Percentiles rank a stretch among this genome's conserved stretches.
Evolutionary conservation across 2,329 filamentous ascomycete genomes (phyloP).

Genomic region (Ophiostoma ips): DNA sequence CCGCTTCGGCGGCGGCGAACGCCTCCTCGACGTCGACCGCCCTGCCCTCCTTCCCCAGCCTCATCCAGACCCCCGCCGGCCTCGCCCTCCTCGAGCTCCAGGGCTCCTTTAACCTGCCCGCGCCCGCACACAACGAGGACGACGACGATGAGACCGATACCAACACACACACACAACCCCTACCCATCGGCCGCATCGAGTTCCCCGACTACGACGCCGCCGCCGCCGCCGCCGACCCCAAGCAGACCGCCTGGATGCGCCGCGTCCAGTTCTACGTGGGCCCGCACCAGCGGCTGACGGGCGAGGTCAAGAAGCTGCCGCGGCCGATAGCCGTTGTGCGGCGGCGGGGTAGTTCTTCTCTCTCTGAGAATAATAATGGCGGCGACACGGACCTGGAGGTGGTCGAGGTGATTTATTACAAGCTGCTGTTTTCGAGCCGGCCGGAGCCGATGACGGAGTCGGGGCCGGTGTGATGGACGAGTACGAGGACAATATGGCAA

Average conservation of each 20-base stretch:
- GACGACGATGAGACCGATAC: not conserved
- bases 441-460: slow-evolving; percentile 63
- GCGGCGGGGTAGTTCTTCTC: slow-evolving; percentile 25
- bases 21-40: no score
- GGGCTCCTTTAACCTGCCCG: slow-evolving; percentile 59
- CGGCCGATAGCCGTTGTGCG: slow-evolving; percentile 69
- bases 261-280: slow-evolving; percentile 79
- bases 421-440: slow-evolving; percentile 68
- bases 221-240: slow-evolving; percentile 22
- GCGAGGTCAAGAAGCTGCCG: slow-evolving; percentile 76
- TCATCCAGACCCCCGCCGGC: slow-evolving; percentile 79
- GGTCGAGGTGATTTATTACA: slow-evolving; percentile 75
- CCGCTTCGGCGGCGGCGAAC: slow-evolving; percentile 13
- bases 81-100: slow-evolving; percentile 86
- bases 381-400: slow-evolving; percentile 54
- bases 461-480: not conserved
- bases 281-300: slow-evolving; percentile 73
- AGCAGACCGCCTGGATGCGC: slow-evolving; percentile 69
- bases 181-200: slow-evolving; percentile 29
- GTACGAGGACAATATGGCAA: no score
- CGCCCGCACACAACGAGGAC: slow-evolving; percentile 10
- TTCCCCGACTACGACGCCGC: slow-evolving; percentile 44
- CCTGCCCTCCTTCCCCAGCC: slow-evolving; percentile 32
- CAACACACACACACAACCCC: slow-evolving; percentile 13
- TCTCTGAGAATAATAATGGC: no score